Base-by-base conservation (phyloP, 1,284 basidiomycete species). In the Naganishia albida region DNA sequence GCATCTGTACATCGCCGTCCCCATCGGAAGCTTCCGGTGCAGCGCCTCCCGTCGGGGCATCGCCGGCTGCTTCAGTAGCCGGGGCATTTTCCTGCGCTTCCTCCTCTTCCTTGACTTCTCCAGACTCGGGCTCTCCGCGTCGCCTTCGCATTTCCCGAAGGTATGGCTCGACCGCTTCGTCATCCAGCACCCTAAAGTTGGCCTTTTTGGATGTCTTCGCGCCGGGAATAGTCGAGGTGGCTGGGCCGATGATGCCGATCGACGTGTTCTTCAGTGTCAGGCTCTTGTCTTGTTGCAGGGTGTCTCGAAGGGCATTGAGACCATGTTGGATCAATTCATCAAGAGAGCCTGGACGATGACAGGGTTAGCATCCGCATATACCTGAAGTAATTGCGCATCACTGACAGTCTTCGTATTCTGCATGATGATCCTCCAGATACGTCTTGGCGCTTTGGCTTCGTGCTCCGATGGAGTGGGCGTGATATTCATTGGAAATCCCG, bases 371-470 rank as follows among this genome's bases (percentile, higher is more conserved):
- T 48, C 13, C 18, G 13, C n/a, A 23, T 16, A 15, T 16, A n/a
- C 12, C 8, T 28, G 25, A 50, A 40, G 30, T n/a, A 25, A 20
- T n/a, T 18, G 48, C 16, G 23, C 8, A 39, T 13, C 16, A 83
- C 89, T 72, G 68, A 94, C 91, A 87, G 75, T 90, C 86, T 28
- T 83, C 82, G 75, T 99, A 98, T 72, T 84, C 85, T 75, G 93
- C 89, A 73, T 87, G 94, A 77, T 98, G 88, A 77, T 90, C 89
- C 83, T 99, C 96, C 34, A 99, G 83, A 78, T 99, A 99, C 8
- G 96, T 99, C 82, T 98, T 99, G 63, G 96, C 95, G 72, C 91
- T 94, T 81, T 99, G 96, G 78, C 88, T 92, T 55, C 96, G 86
- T 18, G 96, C 96, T 59, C 96, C 96, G 78, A 99, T 98, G 34